phyloP scores from a whole-genome alignment of 352 stramenopile genomes.

The Phytophthora pistaciae region DNA sequence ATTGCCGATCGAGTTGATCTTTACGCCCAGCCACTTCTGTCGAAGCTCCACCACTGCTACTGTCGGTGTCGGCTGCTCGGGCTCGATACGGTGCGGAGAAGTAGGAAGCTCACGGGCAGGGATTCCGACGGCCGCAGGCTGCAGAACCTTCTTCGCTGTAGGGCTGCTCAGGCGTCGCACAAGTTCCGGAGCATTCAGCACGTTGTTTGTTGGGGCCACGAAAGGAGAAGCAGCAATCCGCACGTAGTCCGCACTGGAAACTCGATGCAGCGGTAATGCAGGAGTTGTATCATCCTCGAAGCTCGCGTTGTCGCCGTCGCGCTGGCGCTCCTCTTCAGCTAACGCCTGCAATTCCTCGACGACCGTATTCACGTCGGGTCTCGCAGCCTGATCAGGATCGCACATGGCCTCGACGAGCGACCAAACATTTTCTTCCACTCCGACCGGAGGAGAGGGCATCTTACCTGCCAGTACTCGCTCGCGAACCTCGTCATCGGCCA shows the following conservation, averaged over 20 bases:
- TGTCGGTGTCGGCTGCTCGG: constrained; percentile 12
- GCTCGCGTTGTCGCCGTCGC: constrained; percentile 37
- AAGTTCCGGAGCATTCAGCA: constrained; percentile 17
- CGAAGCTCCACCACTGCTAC: constrained; percentile 57
- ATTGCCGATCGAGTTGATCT: constrained; percentile 82
- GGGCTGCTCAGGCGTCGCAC: constrained; percentile 31
- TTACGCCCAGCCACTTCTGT: constrained; percentile 79
- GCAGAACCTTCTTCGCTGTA: constrained; percentile 9
- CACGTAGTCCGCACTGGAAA: constrained; percentile 36
- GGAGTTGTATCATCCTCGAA: constrained; percentile 28
- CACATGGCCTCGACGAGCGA: constrained; percentile 67
- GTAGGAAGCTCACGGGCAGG: constrained; percentile 19
- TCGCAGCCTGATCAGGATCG: constrained; percentile 45
- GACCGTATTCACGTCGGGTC: constrained; percentile 59
- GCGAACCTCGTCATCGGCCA: constrained; percentile 54
- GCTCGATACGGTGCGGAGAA: constrained; percentile 20
- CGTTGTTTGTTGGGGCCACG: constrained; percentile 10
- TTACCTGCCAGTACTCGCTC: constrained; percentile 50
- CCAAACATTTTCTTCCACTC: constrained; percentile 55
- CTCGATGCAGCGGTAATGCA: constrained; percentile 34
- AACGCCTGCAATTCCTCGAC: constrained; percentile 53
- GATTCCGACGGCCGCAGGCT: constrained; percentile 28
- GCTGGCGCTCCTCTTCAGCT: constrained; percentile 57
- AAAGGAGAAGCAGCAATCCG: constrained; percentile 27
- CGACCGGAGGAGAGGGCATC: constrained; percentile 46